phyloP scores from a whole-genome alignment of 495 filamentous ascomycete species.

The Lichina pygmaea region DNA sequence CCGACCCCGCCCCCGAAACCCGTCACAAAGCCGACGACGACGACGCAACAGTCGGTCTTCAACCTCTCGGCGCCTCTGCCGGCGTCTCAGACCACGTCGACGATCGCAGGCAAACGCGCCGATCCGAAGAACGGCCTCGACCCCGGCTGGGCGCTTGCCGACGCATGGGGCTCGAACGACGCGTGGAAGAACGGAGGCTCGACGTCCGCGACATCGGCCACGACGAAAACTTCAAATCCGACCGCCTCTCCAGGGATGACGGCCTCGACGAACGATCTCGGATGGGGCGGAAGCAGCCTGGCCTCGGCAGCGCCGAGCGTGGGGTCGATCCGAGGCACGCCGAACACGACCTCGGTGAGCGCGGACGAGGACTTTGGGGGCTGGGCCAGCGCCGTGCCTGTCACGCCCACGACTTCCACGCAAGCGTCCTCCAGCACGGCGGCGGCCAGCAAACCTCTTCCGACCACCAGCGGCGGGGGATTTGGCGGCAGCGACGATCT shows the following conservation, averaged over 20 bases:
- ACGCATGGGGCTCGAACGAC: constrained; percentile 20
- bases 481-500: constrained; percentile 32
- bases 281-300: constrained; percentile 22
- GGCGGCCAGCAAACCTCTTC: not conserved
- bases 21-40: constrained; percentile 3
- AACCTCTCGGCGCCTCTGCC: constrained; percentile 37
- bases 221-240: constrained; percentile 2
- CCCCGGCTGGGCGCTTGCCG: constrained; percentile 18
- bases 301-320: constrained; percentile 5
- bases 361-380: constrained; percentile 86
- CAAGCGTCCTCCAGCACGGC: constrained; percentile 3
- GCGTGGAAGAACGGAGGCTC: constrained; percentile 8
- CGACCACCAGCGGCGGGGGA: not conserved
- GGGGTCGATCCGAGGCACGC: not conserved
- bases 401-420: constrained; percentile 16
- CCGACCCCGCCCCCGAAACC: constrained; percentile 14
- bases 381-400: constrained; percentile 49
- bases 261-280: constrained; percentile 18
- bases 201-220: not conserved
- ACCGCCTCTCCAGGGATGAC: constrained; percentile 1
- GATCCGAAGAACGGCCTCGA: not conserved
- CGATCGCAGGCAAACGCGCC: constrained; percentile 13
- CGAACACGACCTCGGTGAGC: constrained; percentile 28
- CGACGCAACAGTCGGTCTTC: constrained; percentile 38
- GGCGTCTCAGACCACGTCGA: not conserved